Base-by-base conservation (phyloP, 2,329 filamentous ascomycete species). In the Diaporthe eres region DNA sequence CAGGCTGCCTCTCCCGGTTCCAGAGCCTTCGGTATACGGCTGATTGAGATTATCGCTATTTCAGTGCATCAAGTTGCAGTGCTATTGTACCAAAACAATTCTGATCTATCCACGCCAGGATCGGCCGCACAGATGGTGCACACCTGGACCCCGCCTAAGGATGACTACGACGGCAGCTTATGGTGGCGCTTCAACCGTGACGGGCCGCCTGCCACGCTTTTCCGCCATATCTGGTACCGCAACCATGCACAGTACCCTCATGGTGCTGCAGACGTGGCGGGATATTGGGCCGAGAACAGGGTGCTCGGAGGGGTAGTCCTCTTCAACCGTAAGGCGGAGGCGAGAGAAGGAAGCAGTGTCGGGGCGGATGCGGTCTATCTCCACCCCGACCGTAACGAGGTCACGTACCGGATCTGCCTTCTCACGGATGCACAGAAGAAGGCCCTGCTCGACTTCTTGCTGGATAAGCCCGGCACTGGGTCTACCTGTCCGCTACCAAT, bases 11-110 rank as follows among this genome's bases (percentile, higher is more conserved):
- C 78, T 1, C 78, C 72, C 3, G 79, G 76, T 4, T 83, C 82
- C 2, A 72, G 75, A 19, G 71, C 76, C 0, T 85, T 84, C 70
- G 72, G 81, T 0, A 78, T 78, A n/a, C 75, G 80, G 1, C 77
- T 85, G 7, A 80, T 84, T 15, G 83, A 85, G 71, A 55, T 85
- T 2, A 72, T 80, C 4, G 82, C 82, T 1, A 37, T 79, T 28
- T 74, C 80, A 2, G 60, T 82, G 1, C 83, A 85, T 55, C 77
- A 83, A 10, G 13, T 53, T 9, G 49, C 49, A 53, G 49, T 53
- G 12, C 49, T 53, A 6, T 28, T 53, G 10, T 28, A 53, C 49
- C 49, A 28, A 53, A 53, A 53, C n/a, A 53, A 53, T 28, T 28
- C 49, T 53, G 49, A 25, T 53, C n/a, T 53, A 2, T 53, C 49